Evolutionary conservation across 2,329 filamentous ascomycete species (phyloP), one percentile per base, ranked within the genome.

Genomic region (Thielaviopsis punctulata): DNA sequence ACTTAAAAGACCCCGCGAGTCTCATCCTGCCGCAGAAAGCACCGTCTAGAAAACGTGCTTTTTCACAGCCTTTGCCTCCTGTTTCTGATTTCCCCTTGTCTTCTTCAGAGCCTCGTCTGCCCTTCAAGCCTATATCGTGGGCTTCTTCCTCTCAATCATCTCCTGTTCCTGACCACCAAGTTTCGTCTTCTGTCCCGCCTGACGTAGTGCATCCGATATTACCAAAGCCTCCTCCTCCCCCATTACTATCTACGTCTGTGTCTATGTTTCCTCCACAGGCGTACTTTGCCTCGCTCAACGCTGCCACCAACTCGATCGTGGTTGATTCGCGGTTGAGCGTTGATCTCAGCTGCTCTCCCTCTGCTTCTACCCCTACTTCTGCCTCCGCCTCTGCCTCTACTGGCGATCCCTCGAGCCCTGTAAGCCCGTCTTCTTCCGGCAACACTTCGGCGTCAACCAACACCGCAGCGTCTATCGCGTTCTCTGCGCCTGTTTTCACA

Each of bases 261-360:
- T 44, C 43, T 13, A 52, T 52, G 49, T 48, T 33, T 5, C 33
- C 52, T 15, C 24, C 52, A 51, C 45, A 9, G 30, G 9, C 52
- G 12, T 9, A 41, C 5, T 51, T 47, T 33, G 24, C 46, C n/a
- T 36, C 48, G 2, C 44, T 54, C 10, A 25, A 36, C 18, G 24
- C 52, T n/a, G 36, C 48, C 23, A 43, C 48, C 3, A 48, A 51
- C 47, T 48, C 48, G 4, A 51, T 54, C 43, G 44, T 54, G 25
- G 48, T 54, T 18, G 52, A 54, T 25, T 48, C 52, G 10, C 52
- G 48, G 5, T 45, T 54, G 22, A 54, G 52, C 36, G 48, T 54
- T 12, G 52, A 54, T 15, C 45, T 54, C 39, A 43, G 44, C 12
- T 51, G 19, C 13, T 46, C 49, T 13, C 19, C 27, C 9, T 9